Conservation (phyloP, 768 basidiomycete genomes). For the Russula sp. region DNA sequence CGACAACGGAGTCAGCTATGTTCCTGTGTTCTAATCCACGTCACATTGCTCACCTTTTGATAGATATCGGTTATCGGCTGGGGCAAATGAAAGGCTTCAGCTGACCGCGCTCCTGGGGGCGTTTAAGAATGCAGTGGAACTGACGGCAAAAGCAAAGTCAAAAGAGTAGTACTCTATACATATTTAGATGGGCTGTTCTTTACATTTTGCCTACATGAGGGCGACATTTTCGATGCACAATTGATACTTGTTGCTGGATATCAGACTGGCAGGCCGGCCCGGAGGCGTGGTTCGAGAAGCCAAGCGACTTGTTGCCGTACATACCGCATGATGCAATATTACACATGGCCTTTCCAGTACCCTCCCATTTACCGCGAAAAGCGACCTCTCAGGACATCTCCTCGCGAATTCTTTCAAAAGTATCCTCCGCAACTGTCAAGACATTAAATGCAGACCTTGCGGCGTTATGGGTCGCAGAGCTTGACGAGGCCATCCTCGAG, state of each 20-base stretch:
- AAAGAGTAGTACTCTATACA: slow-evolving; percentile 21
- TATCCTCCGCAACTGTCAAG: slow-evolving; percentile 59
- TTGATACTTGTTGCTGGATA: no score
- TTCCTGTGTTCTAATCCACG: neutral
- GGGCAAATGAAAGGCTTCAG: slow-evolving; percentile 93
- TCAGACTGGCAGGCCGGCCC: neutral
- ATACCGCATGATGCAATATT: neutral
- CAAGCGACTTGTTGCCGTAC: neutral
- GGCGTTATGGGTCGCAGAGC: slow-evolving; percentile 65
- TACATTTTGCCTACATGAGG: slow-evolving; percentile 7
- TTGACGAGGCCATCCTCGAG: slow-evolving; percentile 64
- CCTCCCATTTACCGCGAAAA: slow-evolving; percentile 68
- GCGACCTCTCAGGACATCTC: slow-evolving; percentile 60
- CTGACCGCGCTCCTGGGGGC: slow-evolving; percentile 86
- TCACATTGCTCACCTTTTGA: neutral
- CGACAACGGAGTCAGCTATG: slow-evolving; percentile 84
- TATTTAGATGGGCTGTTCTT: slow-evolving; percentile 18
- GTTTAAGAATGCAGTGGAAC: slow-evolving; percentile 89
- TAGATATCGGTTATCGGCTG: slow-evolving; percentile 88
- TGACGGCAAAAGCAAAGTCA: slow-evolving; percentile 47
- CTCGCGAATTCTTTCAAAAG: slow-evolving; percentile 64
- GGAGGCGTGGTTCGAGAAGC: neutral
- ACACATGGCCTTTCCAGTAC: slow-evolving; percentile 71
- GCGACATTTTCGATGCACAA: no score
- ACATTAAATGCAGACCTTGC: slow-evolving; percentile 60